These are phyloP conservation scores for Tolypocladium album DNA, from an alignment of 2,329 filamentous ascomycete species.

Conservation along the genomic window DNA sequence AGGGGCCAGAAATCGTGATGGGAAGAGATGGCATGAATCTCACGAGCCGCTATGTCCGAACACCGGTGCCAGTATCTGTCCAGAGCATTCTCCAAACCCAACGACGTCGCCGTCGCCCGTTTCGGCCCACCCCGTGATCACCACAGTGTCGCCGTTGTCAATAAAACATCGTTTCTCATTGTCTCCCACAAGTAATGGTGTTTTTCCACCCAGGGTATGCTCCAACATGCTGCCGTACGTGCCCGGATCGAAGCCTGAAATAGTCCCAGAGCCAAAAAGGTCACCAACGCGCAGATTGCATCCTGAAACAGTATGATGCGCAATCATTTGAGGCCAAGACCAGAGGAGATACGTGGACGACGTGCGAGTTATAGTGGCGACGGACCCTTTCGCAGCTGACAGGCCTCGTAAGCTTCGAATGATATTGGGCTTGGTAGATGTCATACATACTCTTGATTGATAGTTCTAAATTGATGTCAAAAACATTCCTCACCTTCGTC, in stretches of 20 bases:
- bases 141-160: constrained; percentile 62
- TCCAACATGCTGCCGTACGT: constrained; percentile 63
- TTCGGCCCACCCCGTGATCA: constrained; percentile 49
- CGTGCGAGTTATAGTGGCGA: constrained; percentile 19
- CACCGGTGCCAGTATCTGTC: background rate
- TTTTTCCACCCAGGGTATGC: constrained; percentile 59
- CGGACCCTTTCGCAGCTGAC: constrained; percentile 17
- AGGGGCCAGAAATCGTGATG: background rate
- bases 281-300: constrained; percentile 68
- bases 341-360: constrained; percentile 49
- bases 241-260: constrained; percentile 52
- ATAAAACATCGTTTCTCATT: constrained; percentile 62
- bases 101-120: background rate
- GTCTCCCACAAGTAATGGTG: constrained; percentile 45
- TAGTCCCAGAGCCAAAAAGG: constrained; percentile 68
- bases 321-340: constrained; percentile 76
- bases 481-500: constrained; percentile 23
- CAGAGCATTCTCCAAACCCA: constrained; percentile 1
- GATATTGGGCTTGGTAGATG: background rate
- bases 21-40: background rate
- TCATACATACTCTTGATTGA: constrained; percentile 24
- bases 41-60: too few species aligned
- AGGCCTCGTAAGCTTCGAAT: background rate
- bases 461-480: constrained; percentile 26
- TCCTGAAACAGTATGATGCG: constrained; percentile 69